A percentile compares a stretch with the other conserved stretches of the same genome.
phyloP scores from a whole-genome alignment of 768 basidiomycete species.

The Sarcomyxa edulis region DNA sequence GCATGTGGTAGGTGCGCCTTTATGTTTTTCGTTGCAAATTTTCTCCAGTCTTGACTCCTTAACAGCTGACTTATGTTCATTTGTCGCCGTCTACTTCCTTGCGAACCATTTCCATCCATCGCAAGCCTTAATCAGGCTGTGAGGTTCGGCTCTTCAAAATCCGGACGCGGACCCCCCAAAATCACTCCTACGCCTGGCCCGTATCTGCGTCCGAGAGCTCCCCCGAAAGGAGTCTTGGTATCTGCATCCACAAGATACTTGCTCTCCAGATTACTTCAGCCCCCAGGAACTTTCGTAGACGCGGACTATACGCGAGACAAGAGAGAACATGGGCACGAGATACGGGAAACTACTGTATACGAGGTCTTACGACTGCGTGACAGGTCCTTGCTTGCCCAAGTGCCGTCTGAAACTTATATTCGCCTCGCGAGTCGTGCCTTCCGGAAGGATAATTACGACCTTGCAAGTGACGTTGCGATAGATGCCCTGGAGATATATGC shows the following conservation, averaged over 20 bases:
- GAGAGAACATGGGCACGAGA: too few relatives aligned
- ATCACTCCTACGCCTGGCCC: neutral
- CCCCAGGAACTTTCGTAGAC: too few relatives aligned
- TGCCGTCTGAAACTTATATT: neutral
- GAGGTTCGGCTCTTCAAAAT: neutral
- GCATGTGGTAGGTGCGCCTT: conserved; percentile 48
- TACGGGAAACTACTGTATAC: too few relatives aligned
- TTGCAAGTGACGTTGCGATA: neutral
- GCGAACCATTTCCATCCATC: conserved; percentile 5
- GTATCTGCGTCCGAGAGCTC: neutral
- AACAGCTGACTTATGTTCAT: conserved; percentile 69
- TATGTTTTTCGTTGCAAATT: neutral
- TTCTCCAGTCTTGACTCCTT: neutral
- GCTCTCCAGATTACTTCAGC: too few relatives aligned
- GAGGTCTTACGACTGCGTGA: neutral
- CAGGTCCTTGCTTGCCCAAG: neutral
- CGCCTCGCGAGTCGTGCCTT: conserved; percentile 1
- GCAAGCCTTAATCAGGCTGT: neutral
- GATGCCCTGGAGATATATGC: conserved; percentile 1
- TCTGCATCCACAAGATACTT: too few relatives aligned
- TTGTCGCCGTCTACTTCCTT: conserved; percentile 56
- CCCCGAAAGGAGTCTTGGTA: neutral
- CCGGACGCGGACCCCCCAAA: neutral
- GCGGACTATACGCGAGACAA: too few relatives aligned
- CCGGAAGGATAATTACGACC: too few relatives aligned